phyloP scores from a whole-genome alignment of 176 grass and related monocot genomes.

The Puya raimondii region DNA sequence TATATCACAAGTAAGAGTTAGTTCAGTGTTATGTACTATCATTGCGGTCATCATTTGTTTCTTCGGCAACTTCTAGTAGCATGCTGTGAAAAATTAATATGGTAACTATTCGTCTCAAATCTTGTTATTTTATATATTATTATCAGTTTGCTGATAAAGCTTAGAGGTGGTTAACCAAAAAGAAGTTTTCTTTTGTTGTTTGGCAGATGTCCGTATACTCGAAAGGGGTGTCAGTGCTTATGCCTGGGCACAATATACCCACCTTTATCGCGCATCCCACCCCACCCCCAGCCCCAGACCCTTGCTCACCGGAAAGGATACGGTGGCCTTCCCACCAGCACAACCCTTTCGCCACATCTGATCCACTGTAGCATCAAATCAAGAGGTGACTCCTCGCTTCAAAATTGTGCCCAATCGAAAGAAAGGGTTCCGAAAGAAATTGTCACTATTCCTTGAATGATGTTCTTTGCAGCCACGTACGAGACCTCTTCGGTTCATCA shows the following conservation, averaged over 20 bases:
- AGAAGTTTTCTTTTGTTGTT: not conserved
- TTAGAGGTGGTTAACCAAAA: not conserved
- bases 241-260: constrained; percentile 78
- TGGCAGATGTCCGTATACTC: constrained; percentile 77
- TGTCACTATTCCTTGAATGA: not conserved
- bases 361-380: constrained; percentile 27
- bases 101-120: no score
- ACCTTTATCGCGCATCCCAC: constrained; percentile 68
- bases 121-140: no score
- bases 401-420: no score
- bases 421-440: not conserved
- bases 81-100: no score
- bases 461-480: not conserved
- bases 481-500: not conserved
- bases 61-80: no score
- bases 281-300: constrained; percentile 16
- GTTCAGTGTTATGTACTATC: no score
- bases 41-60: no score
- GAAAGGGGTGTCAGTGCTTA: constrained; percentile 77
- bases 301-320: constrained; percentile 60
- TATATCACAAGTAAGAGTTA: no score
- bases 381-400: no score
- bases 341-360: constrained; percentile 22
- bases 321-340: constrained; percentile 61
- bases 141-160: no score